Percentiles rank a stretch among this genome's conserved stretches.
phyloP scores from a whole-genome alignment of 2,329 filamentous ascomycete species.

The Fusarium sp. region DNA sequence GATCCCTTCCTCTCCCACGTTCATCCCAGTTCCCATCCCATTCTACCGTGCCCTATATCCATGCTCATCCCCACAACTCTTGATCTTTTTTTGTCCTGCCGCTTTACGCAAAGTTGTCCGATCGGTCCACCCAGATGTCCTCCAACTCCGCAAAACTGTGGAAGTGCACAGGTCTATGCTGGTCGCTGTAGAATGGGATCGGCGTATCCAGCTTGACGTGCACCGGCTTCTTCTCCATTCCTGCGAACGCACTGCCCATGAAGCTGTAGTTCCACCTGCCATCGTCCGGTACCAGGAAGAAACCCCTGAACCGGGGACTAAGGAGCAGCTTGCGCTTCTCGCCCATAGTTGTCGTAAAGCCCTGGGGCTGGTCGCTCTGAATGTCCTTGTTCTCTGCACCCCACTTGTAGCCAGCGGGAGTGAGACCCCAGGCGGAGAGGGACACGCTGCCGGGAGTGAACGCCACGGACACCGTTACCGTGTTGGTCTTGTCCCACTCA shows the following conservation, averaged over 20 bases:
- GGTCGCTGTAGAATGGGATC: slow-evolving; percentile 87
- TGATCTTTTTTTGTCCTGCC: slow-evolving; percentile 5
- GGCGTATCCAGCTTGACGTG: slow-evolving; percentile 96
- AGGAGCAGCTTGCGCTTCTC: slow-evolving; percentile 95
- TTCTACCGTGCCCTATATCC: slow-evolving; percentile 3
- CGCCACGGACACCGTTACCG: slow-evolving; percentile 92
- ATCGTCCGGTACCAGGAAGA: slow-evolving; percentile 94
- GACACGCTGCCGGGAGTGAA: slow-evolving; percentile 98
- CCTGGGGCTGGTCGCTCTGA: slow-evolving; percentile 91
- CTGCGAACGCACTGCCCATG: slow-evolving; percentile 89
- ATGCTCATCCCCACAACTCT: slow-evolving; percentile 3
- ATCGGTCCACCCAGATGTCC: slow-evolving; percentile 94
- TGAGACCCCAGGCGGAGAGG: slow-evolving; percentile 92
- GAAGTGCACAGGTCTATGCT: slow-evolving; percentile 95
- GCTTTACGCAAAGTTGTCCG: slow-evolving; percentile 90
- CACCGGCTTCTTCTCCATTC: slow-evolving; percentile 89
- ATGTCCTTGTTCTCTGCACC: slow-evolving; percentile 95
- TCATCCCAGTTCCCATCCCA: slow-evolving; percentile 18
- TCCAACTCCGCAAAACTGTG: slow-evolving; percentile 97
- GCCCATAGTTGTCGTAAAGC: slow-evolving; percentile 92
- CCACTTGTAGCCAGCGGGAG: slow-evolving; percentile 95
- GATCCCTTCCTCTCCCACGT: slow-evolving; percentile 9
- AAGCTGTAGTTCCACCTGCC: slow-evolving; percentile 98
- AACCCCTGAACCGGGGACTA: slow-evolving; percentile 92
- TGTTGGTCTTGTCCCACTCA: slow-evolving; percentile 80